Conservation (phyloP, 1,139 yeast genomes). For the Williopsis jadinii region DNA sequence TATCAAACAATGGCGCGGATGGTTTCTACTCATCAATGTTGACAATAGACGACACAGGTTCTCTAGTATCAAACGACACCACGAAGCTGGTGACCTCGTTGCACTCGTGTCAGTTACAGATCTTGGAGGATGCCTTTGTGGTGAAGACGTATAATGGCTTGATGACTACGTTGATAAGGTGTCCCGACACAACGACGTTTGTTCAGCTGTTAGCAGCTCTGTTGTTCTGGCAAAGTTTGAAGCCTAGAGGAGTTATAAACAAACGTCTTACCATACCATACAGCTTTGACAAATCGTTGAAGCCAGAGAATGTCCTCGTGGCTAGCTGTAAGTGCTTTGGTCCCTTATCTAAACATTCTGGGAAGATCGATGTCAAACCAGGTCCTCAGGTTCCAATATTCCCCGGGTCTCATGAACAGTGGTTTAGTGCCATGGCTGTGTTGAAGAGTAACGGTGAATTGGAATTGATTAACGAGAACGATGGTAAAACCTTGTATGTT, state of each 20-base stretch:
- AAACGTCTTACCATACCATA: slow-evolving; percentile 10
- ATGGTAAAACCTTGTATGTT: slow-evolving; percentile 59
- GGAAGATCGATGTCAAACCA: slow-evolving; percentile 22
- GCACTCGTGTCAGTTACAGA: slow-evolving; percentile 1
- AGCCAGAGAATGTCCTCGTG: slow-evolving; percentile 34
- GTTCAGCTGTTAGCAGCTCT: slow-evolving; percentile 43
- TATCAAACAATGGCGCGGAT: no score
- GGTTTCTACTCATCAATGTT: no score
- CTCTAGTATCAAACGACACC: not conserved
- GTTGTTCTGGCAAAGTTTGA: slow-evolving; percentile 59
- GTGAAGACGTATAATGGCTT: not conserved
- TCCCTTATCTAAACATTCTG: slow-evolving; percentile 43
- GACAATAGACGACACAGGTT: not conserved
- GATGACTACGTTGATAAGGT: slow-evolving; percentile 35
- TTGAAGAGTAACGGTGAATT: slow-evolving; percentile 60
- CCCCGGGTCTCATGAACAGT: slow-evolving; percentile 40
- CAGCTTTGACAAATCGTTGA: not conserved
- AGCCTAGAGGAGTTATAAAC: slow-evolving; percentile 49
- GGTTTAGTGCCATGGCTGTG: slow-evolving; percentile 77
- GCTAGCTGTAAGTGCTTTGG: slow-evolving; percentile 63
- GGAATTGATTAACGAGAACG: slow-evolving; percentile 55
- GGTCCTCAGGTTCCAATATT: slow-evolving; percentile 44
- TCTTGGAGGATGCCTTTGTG: not conserved
- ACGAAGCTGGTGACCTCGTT: not conserved
- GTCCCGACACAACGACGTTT: slow-evolving; percentile 31